Base-by-base conservation (phyloP, 2,329 filamentous ascomycete species). In the Talaromyces sp. region DNA sequence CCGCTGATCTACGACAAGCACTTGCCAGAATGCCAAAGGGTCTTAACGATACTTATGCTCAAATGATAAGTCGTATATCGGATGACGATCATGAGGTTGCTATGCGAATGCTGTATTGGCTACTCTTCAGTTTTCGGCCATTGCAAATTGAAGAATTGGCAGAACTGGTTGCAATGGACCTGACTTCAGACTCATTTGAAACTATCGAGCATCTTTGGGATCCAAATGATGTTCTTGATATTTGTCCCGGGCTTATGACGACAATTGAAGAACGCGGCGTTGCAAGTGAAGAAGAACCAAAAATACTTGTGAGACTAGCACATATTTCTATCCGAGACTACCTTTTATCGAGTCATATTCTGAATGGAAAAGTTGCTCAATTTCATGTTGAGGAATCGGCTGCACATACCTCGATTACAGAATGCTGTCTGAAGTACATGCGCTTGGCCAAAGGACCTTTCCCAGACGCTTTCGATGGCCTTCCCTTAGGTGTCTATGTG, bases 291-390 rank as follows among this genome's bases (percentile, higher is more conserved):
- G 27, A 35, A 21, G 55, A 60, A 11, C 31, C 32, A 17, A 62
- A 8, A 24, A 38, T 54, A 24, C 19, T 60, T 5, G 58, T 62
- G 2, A 60, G 60, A 31, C 32, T 62, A 2, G 58, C 60, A 19
- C 60, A 62, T 14, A 59, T 56, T 5, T 62, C 60, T 4, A 50
- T 62, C 19, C 58, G 53, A 13, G 60, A 62, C 9, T 62, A 62
- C 14, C 49, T 62, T 17, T 35, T 62, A 11, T 62, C 58, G 3
- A 19, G 14, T 9, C 54, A 46, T 13, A 62, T 62, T 4, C 6
- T 29, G 26, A 59, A 26, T 1, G 53, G 60, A 6, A 7, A 19
- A n/a, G 60, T 53, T 13, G 53, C 58, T 3, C 38, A 31, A 6
- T 62, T 19, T 31, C 53, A 57, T n/a, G 46, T 60, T 27, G 32